Conservation (phyloP, 192 early-diverging fungal genomes). For the Thoreauomyces humboldtii region DNA sequence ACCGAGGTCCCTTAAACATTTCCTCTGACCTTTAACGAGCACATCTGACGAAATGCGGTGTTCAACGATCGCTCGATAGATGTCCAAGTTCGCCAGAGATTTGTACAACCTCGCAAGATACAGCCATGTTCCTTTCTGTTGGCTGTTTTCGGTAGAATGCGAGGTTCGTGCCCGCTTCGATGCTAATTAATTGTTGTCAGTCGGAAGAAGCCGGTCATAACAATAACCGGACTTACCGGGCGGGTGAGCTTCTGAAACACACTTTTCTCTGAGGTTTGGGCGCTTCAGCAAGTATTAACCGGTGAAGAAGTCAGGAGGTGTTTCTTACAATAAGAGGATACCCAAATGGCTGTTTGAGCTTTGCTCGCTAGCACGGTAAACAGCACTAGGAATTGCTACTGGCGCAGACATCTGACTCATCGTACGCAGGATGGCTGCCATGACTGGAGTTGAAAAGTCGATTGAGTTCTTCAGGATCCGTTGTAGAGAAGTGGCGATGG, state of each 20-base stretch:
- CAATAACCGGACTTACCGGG: too few relatives aligned
- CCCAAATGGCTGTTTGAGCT: conserved; percentile 43
- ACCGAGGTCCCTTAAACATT: neutral
- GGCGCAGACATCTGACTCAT: conserved; percentile 14
- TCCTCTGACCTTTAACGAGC: conserved; percentile 44
- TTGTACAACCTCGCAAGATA: conserved; percentile 64
- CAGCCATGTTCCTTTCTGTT: conserved; percentile 47
- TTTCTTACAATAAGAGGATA: conserved; percentile 28
- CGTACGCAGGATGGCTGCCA: conserved; percentile 28
- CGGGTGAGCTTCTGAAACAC: conserved; percentile 19
- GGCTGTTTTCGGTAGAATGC: neutral
- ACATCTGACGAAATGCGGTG: conserved; percentile 48
- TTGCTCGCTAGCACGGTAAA: conserved; percentile 32
- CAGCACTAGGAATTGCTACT: neutral
- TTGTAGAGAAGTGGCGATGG: conserved; percentile 2
- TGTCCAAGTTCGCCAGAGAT: conserved; percentile 58
- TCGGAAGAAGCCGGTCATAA: too few relatives aligned
- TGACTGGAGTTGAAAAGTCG: conserved; percentile 20
- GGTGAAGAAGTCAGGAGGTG: too few relatives aligned
- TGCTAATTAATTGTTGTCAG: too few relatives aligned
- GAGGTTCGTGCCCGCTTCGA: conserved; percentile 14
- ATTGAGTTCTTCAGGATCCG: conserved; percentile 22
- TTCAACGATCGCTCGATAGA: conserved; percentile 65
- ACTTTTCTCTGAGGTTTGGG: conserved; percentile 17
- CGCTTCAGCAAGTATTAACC: neutral